Evolutionary conservation across 306 rosid genomes (phyloP).

Genomic region (Carpinus fangiana): DNA sequence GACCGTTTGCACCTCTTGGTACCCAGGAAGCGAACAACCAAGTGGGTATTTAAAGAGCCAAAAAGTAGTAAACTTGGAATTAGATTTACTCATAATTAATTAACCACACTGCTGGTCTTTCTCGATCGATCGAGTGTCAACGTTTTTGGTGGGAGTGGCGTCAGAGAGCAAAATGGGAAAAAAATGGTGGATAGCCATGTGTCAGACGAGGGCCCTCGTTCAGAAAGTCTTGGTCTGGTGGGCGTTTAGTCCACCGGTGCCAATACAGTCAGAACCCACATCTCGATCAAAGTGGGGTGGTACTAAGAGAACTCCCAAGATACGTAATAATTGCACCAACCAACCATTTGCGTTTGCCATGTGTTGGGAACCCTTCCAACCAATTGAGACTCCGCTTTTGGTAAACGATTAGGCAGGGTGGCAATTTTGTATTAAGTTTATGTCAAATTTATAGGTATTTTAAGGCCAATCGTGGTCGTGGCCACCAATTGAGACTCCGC

Average conservation of each 20-base stretch:
- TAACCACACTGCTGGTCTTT: neutral
- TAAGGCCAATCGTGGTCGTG: too few species aligned
- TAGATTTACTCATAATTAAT: neutral
- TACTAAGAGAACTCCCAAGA: neutral
- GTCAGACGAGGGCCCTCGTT: conserved; percentile 9
- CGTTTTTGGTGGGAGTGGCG: conserved; percentile 55
- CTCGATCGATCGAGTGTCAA: neutral
- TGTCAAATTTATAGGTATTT: neutral
- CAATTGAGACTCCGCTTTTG: neutral
- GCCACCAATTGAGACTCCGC: too few species aligned
- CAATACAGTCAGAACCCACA: conserved; percentile 45
- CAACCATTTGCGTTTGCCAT: too few species aligned
- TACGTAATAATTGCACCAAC: neutral
- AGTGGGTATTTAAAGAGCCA: conserved; percentile 1
- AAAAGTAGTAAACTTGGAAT: neutral
- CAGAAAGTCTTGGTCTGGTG: neutral
- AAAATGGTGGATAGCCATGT: conserved; percentile 12
- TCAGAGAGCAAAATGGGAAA: conserved; percentile 49
- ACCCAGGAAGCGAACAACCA: neutral
- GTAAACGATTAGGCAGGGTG: neutral
- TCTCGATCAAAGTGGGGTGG: conserved; percentile 29
- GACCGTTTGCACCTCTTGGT: neutral
- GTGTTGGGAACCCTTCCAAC: too few species aligned
- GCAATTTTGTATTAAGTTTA: too few species aligned
- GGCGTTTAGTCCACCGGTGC: conserved; percentile 33